Percentiles rank a stretch among this genome's conserved stretches.
Conservation (phyloP, 2,329 filamentous ascomycete species). For the Zymoseptoria tritici region DNA sequence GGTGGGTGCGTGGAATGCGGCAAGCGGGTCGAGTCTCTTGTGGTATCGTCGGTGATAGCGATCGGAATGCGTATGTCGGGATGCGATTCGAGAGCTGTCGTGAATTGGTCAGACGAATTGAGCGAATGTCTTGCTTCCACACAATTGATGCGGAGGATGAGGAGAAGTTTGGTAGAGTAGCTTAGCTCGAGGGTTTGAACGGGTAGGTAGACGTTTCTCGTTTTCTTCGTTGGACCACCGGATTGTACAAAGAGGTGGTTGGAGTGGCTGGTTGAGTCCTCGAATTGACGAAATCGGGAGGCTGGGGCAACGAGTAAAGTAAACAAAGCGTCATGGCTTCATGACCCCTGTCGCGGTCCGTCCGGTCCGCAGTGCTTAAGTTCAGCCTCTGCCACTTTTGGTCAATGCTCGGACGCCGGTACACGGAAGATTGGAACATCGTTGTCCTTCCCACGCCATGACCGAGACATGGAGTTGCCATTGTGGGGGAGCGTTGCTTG, state of each 20-base stretch:
- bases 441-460: neutral
- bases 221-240: neutral
- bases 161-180: neutral
- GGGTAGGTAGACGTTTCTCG: neutral
- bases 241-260: neutral
- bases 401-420: neutral
- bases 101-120: neutral
- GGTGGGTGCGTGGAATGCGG: slow-evolving; percentile 17
- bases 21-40: neutral
- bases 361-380: neutral
- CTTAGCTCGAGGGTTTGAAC: neutral
- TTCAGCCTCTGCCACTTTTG: neutral
- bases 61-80: neutral
- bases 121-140: neutral
- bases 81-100: neutral
- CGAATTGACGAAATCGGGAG: neutral
- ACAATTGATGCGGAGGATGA: neutral
- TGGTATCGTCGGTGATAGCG: neutral
- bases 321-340: neutral
- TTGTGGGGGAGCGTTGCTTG: neutral
- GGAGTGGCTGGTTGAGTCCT: neutral
- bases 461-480: neutral
- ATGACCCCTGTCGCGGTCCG: neutral
- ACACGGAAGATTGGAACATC: neutral
- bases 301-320: neutral